phyloP scores from a whole-genome alignment of 768 basidiomycete genomes.

The Psilocybe cyanescens region DNA sequence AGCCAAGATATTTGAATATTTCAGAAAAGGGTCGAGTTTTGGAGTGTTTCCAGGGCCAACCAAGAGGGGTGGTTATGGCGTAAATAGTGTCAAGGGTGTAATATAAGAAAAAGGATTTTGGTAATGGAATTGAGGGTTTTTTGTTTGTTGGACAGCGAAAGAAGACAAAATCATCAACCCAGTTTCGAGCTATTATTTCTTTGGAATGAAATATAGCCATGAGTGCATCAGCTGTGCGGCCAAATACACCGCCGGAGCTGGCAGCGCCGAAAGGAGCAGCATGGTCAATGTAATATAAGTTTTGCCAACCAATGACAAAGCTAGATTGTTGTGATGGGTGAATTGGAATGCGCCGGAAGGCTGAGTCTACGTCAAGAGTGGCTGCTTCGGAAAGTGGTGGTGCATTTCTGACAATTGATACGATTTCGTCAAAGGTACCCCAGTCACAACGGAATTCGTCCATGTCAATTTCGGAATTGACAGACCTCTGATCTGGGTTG shows the following conservation, averaged over 20 bases:
- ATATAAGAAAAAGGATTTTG: slow-evolving; percentile 1
- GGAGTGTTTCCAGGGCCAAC: slow-evolving; percentile 38
- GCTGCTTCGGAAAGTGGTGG: slow-evolving; percentile 37
- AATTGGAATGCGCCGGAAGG: slow-evolving; percentile 38
- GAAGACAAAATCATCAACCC: slow-evolving; percentile 41
- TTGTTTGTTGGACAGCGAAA: slow-evolving; percentile 17
- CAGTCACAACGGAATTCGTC: slow-evolving; percentile 31
- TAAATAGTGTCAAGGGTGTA: slow-evolving; percentile 29
- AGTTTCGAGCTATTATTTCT: slow-evolving; percentile 29
- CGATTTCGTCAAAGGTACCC: slow-evolving; percentile 21
- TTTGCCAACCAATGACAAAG: slow-evolving; percentile 25
- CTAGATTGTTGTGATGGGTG: slow-evolving; percentile 27
- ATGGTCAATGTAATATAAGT: slow-evolving; percentile 31
- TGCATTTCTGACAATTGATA: slow-evolving; percentile 17
- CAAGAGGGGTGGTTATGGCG: slow-evolving; percentile 22
- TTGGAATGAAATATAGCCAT: slow-evolving; percentile 20
- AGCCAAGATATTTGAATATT: slow-evolving; percentile 39
- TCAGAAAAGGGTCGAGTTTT: slow-evolving; percentile 31
- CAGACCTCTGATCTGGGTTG: slow-evolving; percentile 23
- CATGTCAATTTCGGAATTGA: slow-evolving; percentile 33
- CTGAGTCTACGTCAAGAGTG: slow-evolving; percentile 40
- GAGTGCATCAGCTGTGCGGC: slow-evolving; percentile 33
- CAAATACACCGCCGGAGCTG: slow-evolving; percentile 31
- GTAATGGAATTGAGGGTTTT: slow-evolving; percentile 2
- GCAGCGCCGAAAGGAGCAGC: slow-evolving; percentile 15